Evolutionary conservation across 208 protist genomes (phyloP).

Genomic region (Acanthamoeba triangularis): DNA sequence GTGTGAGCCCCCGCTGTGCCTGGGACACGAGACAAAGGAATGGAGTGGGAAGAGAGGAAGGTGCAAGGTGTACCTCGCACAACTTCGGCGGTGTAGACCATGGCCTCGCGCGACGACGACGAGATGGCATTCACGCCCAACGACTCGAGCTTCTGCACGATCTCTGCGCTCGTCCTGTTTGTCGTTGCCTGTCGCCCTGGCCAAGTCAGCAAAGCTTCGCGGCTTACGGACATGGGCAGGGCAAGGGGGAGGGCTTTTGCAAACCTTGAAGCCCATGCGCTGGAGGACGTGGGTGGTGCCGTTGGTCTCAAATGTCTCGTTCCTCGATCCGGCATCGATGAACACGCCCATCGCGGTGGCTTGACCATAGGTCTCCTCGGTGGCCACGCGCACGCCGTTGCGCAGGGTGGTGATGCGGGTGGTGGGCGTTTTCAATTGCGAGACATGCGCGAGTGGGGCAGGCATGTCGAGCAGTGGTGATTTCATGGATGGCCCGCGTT

Average conservation of each 20-base stretch:
- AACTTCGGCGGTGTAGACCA: slow-evolving; percentile 65
- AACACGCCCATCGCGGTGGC: slow-evolving; percentile 40
- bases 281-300: slow-evolving; percentile 71
- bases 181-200: background rate
- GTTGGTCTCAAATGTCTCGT: slow-evolving; percentile 58
- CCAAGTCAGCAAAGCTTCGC: background rate
- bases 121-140: slow-evolving; percentile 61
- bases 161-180: background rate
- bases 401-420: slow-evolving; percentile 30
- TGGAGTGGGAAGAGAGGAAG: background rate
- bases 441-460: background rate
- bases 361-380: slow-evolving; percentile 67
- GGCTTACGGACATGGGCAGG: too few relatives aligned
- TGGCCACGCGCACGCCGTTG: slow-evolving; percentile 74
- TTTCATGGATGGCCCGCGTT: slow-evolving; percentile 10
- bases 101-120: slow-evolving; percentile 58
- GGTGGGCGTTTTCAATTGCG: slow-evolving; percentile 8
- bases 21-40: too few relatives aligned
- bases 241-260: background rate
- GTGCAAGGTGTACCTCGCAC: slow-evolving; percentile 2
- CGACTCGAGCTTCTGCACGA: slow-evolving; percentile 66
- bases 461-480: slow-evolving; percentile 1
- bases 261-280: slow-evolving; percentile 46
- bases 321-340: slow-evolving; percentile 67
- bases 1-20: background rate